Evolutionary conservation across 73 alveolate species (phyloP).

Genomic region (Paramecium octaurelia): DNA sequence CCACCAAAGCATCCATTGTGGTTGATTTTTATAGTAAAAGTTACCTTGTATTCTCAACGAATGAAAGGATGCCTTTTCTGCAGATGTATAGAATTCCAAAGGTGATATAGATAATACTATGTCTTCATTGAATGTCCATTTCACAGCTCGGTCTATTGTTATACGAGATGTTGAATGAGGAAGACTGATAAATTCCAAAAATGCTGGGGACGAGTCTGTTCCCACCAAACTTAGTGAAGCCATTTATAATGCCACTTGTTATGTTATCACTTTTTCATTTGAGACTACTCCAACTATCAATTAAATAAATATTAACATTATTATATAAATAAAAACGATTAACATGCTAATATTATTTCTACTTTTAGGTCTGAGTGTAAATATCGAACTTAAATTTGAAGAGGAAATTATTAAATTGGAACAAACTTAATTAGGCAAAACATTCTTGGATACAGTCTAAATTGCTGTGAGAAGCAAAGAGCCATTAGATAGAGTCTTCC

Average conservation of each 20-base stretch:
- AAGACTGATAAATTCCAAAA: conserved; percentile 35
- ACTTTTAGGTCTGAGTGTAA: neutral
- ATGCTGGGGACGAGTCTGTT: conserved; percentile 37
- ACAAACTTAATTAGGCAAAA: conserved; percentile 29
- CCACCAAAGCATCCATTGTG: conserved; percentile 46
- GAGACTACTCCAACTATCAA: neutral
- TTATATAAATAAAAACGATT: conserved; percentile 39
- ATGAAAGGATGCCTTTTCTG: conserved; percentile 31
- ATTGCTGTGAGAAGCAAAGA: conserved; percentile 38
- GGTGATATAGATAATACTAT: conserved; percentile 34
- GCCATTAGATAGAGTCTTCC: conserved; percentile 40
- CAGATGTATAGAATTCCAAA: conserved; percentile 38
- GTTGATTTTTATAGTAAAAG: conserved; percentile 34
- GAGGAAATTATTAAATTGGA: conserved; percentile 21
- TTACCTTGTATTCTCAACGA: conserved; percentile 3
- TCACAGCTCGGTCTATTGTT: conserved; percentile 22
- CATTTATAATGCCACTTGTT: conserved; percentile 38
- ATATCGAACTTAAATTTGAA: neutral
- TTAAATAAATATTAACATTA: neutral
- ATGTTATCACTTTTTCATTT: neutral
- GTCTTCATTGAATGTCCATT: conserved; percentile 47
- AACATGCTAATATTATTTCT: neutral
- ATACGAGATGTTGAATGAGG: conserved; percentile 41
- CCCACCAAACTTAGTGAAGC: conserved; percentile 42
- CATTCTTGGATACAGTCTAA: conserved; percentile 42